Evolutionary conservation across 768 basidiomycete genomes (phyloP).

Genomic region (Mycena chlorophos): DNA sequence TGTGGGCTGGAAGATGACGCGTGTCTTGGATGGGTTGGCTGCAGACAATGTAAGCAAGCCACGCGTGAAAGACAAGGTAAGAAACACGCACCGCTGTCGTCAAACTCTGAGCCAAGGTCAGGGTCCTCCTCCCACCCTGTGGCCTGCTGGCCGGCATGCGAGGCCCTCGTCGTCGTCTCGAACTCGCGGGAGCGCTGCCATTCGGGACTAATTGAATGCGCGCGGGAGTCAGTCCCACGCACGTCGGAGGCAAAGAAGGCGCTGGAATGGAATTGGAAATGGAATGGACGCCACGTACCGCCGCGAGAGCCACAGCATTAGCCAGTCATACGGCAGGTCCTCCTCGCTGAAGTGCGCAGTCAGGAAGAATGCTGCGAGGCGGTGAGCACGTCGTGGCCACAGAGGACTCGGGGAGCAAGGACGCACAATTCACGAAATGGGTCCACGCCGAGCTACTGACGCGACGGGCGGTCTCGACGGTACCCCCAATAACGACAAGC

Average conservation of each 20-base stretch:
- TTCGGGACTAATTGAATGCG: constrained; percentile 51
- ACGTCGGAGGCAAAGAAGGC: not conserved
- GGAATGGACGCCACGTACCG: constrained; percentile 30
- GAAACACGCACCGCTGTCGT: constrained; percentile 28
- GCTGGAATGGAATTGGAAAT: not conserved
- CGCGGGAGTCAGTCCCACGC: not conserved
- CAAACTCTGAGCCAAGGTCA: constrained; percentile 17
- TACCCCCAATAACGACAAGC: constrained; percentile 85
- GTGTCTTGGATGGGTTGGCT: constrained; percentile 69
- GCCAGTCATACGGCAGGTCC: constrained; percentile 88
- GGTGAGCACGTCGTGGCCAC: constrained; percentile 4
- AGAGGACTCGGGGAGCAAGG: too few species aligned
- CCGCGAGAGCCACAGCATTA: constrained; percentile 87
- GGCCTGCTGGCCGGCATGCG: constrained; percentile 52
- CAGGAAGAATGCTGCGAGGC: constrained; percentile 71
- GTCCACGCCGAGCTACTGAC: constrained; percentile 80
- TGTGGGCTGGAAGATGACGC: constrained; percentile 86
- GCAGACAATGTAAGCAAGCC: constrained; percentile 25
- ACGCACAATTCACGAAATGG: constrained; percentile 59
- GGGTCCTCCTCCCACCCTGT: constrained; percentile 49
- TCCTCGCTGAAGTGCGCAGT: constrained; percentile 90
- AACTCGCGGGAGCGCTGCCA: constrained; percentile 90
- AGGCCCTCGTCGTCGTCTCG: constrained; percentile 79
- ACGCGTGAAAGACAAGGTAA: not conserved
- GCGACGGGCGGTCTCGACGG: constrained; percentile 82